Evolutionary conservation across 345 rosid genomes (phyloP).

Genomic region (Moricandia arvensis): DNA sequence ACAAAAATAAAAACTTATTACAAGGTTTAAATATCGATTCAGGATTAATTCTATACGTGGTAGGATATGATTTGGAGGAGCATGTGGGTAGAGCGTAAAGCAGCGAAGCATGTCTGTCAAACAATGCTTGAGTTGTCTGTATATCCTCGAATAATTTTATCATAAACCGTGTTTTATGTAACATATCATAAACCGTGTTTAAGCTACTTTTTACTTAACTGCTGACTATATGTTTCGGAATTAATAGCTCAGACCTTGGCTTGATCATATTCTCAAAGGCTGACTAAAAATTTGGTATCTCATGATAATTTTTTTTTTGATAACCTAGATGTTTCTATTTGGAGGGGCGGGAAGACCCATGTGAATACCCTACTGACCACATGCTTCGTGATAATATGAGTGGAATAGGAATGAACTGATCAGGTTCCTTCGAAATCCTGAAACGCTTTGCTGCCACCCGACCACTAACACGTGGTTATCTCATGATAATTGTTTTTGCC

Average conservation of each 20-base stretch:
- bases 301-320: neutral
- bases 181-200: neutral
- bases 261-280: neutral
- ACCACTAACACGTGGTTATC: no score
- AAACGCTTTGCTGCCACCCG: no score
- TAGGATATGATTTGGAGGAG: conserved; percentile 16
- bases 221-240: neutral
- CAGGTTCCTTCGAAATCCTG: no score
- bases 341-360: no score
- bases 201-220: neutral
- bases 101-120: no score
- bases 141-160: neutral
- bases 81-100: conserved; percentile 24
- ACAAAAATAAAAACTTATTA: neutral
- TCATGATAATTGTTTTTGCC: no score
- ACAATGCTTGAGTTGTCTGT: no score
- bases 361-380: no score
- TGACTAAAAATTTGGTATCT: neutral
- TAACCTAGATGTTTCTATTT: no score
- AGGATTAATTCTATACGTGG: conserved; percentile 6
- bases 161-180: neutral
- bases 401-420: no score
- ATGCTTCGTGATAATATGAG: no score
- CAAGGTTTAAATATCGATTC: neutral
- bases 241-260: neutral